phyloP scores from a whole-genome alignment of 1,139 yeast species.

The Sugiyamaella grinbergsii region DNA sequence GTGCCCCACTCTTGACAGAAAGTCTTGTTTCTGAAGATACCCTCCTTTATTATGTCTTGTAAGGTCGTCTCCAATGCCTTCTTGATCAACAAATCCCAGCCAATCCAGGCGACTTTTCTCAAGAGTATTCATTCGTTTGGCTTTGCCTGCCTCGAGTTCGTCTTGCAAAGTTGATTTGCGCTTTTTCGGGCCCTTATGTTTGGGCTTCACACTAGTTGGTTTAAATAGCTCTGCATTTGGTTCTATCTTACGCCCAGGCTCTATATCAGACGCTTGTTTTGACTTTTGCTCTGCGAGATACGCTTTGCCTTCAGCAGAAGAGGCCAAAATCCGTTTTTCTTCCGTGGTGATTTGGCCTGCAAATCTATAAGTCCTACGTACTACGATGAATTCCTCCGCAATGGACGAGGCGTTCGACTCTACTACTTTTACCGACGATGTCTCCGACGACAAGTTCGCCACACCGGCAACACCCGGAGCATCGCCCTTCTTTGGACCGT shows the following conservation, averaged over 20 bases:
- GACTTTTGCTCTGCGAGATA: constrained; percentile 48
- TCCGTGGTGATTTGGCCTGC: constrained; percentile 85
- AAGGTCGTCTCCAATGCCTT: constrained; percentile 81
- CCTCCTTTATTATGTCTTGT: constrained; percentile 75
- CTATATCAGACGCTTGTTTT: neutral
- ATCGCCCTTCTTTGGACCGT: constrained; percentile 25
- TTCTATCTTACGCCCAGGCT: neutral
- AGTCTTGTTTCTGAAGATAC: constrained; percentile 87
- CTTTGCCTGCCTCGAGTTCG: constrained; percentile 57
- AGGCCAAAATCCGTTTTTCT: constrained; percentile 69
- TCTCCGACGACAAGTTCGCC: too few species aligned
- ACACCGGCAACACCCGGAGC: too few species aligned
- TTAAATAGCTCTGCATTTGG: constrained; percentile 16
- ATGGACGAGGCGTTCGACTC: constrained; percentile 7
- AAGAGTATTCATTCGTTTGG: constrained; percentile 79
- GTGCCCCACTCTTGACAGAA: constrained; percentile 72
- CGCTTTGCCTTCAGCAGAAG: constrained; percentile 86
- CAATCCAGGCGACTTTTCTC: constrained; percentile 94
- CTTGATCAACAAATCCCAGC: constrained; percentile 90
- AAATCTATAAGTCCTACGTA: constrained; percentile 77
- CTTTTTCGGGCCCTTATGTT: constrained; percentile 40
- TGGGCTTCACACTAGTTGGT: constrained; percentile 15
- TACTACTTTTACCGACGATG: neutral
- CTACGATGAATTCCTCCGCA: constrained; percentile 57
- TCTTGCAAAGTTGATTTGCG: constrained; percentile 80